phyloP scores from a whole-genome alignment of 2,329 filamentous ascomycete genomes.

The Fusarium sp. region DNA sequence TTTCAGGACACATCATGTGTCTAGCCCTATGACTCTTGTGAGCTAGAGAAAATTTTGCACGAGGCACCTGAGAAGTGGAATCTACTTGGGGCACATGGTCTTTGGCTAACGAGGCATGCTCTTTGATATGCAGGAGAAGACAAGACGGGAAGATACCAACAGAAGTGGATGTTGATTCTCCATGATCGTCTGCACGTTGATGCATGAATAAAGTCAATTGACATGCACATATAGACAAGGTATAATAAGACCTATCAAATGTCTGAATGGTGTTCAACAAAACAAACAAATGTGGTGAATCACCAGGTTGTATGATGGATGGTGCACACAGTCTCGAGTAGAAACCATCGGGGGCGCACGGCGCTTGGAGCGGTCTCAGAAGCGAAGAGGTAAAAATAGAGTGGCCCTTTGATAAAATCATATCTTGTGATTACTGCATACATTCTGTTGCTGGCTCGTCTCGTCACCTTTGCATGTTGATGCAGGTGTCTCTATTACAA shows the following conservation, averaged over 20 bases:
- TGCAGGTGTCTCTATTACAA: too few species aligned
- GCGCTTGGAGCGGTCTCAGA: too few species aligned
- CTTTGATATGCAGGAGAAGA: neutral
- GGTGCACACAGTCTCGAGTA: too few species aligned
- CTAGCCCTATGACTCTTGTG: neutral
- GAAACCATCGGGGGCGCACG: too few species aligned
- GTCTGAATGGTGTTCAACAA: neutral
- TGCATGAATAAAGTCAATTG: neutral
- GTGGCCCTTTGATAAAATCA: too few species aligned
- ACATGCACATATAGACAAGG: neutral
- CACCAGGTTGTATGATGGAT: too few species aligned
- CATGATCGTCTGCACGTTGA: neutral
- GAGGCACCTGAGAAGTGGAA: too few species aligned
- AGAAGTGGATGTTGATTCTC: neutral
- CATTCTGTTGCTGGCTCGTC: too few species aligned
- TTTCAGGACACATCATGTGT: neutral
- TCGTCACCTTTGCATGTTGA: too few species aligned
- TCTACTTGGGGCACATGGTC: neutral
- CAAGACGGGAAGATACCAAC: neutral
- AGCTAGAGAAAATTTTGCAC: slow-evolving; percentile 11
- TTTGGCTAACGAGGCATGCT: neutral
- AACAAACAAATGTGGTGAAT: too few species aligned
- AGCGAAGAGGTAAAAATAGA: too few species aligned
- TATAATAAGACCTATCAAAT: neutral
- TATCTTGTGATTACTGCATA: too few species aligned